A percentile compares a stretch with the other conserved stretches of the same genome.
Conservation (phyloP, 768 basidiomycete genomes). For the Hypsizygus marmoreus region DNA sequence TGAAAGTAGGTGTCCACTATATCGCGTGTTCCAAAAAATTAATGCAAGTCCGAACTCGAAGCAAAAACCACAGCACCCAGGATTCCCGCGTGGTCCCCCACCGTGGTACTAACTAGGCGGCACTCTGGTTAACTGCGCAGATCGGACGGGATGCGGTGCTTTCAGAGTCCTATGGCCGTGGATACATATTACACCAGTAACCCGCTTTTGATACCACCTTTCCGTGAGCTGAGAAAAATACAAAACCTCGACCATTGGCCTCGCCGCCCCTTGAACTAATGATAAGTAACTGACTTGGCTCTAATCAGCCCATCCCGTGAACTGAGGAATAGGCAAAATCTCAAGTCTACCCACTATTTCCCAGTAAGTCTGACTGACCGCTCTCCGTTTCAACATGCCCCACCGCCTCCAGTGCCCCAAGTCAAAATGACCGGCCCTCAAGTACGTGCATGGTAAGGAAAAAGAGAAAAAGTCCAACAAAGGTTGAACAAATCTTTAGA, state of each 20-base stretch:
- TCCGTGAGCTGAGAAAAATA: no score
- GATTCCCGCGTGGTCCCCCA: slow-evolving; percentile 67
- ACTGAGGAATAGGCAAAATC: no score
- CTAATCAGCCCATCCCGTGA: no score
- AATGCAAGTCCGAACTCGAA: no score
- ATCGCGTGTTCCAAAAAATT: no score
- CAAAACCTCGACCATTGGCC: no score
- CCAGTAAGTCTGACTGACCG: no score
- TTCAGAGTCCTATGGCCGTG: slow-evolving; percentile 53
- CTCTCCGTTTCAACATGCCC: not conserved
- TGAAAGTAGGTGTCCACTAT: slow-evolving; percentile 12
- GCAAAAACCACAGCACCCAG: slow-evolving; percentile 54
- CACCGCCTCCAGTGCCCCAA: slow-evolving; percentile 1
- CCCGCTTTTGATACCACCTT: no score
- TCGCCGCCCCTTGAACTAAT: no score
- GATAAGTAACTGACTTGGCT: no score
- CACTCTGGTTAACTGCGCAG: slow-evolving; percentile 66
- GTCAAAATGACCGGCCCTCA: slow-evolving; percentile 40
- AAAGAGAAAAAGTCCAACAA: slow-evolving; percentile 47
- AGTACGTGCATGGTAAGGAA: slow-evolving; percentile 33
- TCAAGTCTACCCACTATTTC: no score
- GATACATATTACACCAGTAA: slow-evolving; percentile 27
- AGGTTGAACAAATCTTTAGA: slow-evolving; percentile 70
- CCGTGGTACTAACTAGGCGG: slow-evolving; percentile 65
- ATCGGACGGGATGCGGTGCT: slow-evolving; percentile 62